Evolutionary conservation across 495 filamentous ascomycete genomes (phyloP).

Genomic region (Coniosporium apollinis): DNA sequence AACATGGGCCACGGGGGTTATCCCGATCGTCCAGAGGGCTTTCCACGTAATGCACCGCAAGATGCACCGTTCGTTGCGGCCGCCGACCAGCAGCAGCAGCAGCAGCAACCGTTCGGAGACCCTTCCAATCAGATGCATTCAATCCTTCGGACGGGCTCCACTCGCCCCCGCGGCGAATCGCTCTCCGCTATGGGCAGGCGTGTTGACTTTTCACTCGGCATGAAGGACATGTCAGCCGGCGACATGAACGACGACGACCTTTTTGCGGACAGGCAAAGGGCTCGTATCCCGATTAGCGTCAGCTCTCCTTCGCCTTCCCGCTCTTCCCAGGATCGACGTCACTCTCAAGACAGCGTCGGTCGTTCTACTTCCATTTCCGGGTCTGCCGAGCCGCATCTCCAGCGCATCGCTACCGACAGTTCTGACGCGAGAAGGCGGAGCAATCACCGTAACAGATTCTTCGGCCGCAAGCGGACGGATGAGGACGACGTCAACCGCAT

Average conservation of each 20-base stretch:
- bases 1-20: constrained; percentile 20
- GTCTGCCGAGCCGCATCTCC: constrained; percentile 8
- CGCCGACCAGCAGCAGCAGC: not conserved
- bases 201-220: constrained; percentile 63
- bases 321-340: constrained; percentile 9
- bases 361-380: constrained; percentile 13
- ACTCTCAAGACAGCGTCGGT: constrained; percentile 7
- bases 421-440: constrained; percentile 7
- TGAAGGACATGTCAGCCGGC: constrained; percentile 38
- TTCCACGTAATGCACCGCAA: constrained; percentile 9
- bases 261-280: constrained; percentile 33
- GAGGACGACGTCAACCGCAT: constrained; percentile 15
- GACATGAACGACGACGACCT: constrained; percentile 55
- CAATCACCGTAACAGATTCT: constrained; percentile 24
- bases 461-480: constrained; percentile 13
- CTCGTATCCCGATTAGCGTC: constrained; percentile 11
- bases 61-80: constrained; percentile 19
- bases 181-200: constrained; percentile 39
- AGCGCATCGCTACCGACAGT: constrained; percentile 14
- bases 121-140: constrained; percentile 18
- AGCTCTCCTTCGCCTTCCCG: constrained; percentile 14
- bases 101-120: constrained; percentile 1
- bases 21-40: constrained; percentile 20
- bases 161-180: constrained; percentile 38
- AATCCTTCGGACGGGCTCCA: constrained; percentile 35